Evolutionary conservation across 805 yeast genomes (phyloP), one percentile per base, ranked within the genome.

Genomic region (Barnettozyma californica): DNA sequence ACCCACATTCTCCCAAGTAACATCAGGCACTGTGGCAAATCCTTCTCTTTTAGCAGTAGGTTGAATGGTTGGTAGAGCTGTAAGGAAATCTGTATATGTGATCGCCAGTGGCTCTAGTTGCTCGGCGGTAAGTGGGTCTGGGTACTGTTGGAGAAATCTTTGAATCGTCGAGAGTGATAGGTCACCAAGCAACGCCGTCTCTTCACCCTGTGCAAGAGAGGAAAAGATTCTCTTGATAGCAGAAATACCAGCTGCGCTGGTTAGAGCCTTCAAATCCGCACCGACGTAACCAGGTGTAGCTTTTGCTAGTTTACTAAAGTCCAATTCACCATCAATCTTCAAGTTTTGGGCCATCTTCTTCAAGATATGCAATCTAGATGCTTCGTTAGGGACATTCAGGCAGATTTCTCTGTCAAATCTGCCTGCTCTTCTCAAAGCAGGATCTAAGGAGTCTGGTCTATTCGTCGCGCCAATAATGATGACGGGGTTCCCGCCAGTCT

Each of bases 31-130:
- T 0, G 98, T 94, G 0, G 99, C 97, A 68, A 94, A 94, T 0
- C 99, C 99, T 73, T 94, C 99, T 65, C 99, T 83, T 62, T 91
- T 92, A 1, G 97, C 96, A 0, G 97, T 88, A 10, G 99, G 99
- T 68, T 94, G 99, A 41, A 94, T 85, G 0, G 91, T 81, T 2
- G 98, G 97, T 36, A 94, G 68, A 1, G 98, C 98, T 10, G 78
- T 73, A 33, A 86, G 54, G 63, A 94, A 94, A 64, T 94, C 99
- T 13, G 77, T 83, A 53, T 81, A 83, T 2, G 78, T 81, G 46
- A 94, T 91, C 5, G 85, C 76, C 39, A 94, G 68, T 13, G 91
- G 87, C 16, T 73, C 83, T 27, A 94, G 72, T 62, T 92, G 95
- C 37, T 83, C 86, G 0, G 75, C 72, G 0, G 90, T 80, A 46